Evolutionary conservation across 2,329 filamentous ascomycete species (phyloP).

Genomic region (Diaporthe sp.): DNA sequence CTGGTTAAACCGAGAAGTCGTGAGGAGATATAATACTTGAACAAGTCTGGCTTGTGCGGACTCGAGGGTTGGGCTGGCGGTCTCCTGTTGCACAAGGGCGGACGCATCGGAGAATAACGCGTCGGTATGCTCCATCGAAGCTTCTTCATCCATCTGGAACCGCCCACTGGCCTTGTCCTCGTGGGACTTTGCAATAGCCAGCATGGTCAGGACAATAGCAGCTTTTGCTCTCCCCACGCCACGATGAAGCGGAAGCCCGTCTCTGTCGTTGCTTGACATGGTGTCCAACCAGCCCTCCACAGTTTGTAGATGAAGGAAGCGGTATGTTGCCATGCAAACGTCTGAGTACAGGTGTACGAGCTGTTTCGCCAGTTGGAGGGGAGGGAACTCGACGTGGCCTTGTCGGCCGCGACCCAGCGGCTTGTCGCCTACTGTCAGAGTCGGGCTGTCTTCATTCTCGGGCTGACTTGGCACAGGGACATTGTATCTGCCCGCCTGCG

Average conservation of each 20-base stretch:
- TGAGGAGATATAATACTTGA: conserved; percentile 70
- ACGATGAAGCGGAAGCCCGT: not conserved
- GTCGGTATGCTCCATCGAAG: conserved; percentile 43
- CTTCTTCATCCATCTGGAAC: conserved; percentile 8
- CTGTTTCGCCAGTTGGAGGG: not conserved
- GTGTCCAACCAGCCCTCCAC: conserved; percentile 12
- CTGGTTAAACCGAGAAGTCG: conserved; percentile 71
- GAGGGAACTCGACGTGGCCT: conserved; percentile 28
- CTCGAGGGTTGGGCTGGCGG: conserved; percentile 66
- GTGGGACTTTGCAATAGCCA: conserved; percentile 19
- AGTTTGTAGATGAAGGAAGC: conserved; percentile 4
- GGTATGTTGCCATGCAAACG: conserved; percentile 22
- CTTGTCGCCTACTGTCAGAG: conserved; percentile 24
- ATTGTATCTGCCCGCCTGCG: not conserved
- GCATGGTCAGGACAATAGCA: not conserved
- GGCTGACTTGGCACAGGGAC: conserved; percentile 45
- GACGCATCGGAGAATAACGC: conserved; percentile 51
- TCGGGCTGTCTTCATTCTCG: conserved; percentile 16
- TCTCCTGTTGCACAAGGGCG: conserved; percentile 47
- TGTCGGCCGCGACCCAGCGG: conserved; percentile 45
- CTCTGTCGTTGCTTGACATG: conserved; percentile 2
- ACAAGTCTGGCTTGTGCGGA: conserved; percentile 69
- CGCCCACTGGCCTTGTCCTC: conserved; percentile 16
- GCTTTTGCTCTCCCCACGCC: conserved; percentile 9
- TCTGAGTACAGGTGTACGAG: conserved; percentile 11